These are phyloP conservation scores for Picea glauca DNA, from an alignment of 75 land plant species.

Conservation along the genomic window DNA sequence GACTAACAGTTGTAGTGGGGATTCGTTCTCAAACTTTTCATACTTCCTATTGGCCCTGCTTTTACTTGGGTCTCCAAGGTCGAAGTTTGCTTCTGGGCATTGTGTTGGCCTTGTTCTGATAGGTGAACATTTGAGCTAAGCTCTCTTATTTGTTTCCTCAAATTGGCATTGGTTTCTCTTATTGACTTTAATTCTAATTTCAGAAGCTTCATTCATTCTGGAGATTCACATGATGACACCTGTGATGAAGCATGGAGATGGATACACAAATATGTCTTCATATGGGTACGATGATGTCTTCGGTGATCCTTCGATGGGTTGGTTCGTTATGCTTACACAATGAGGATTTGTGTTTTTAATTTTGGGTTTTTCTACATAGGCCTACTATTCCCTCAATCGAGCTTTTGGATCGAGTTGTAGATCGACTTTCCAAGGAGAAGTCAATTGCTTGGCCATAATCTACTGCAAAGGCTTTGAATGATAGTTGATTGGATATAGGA, in stretches of 20 bases:
- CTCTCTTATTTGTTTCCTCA: conserved; percentile 53
- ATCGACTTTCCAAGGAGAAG: too few relatives aligned
- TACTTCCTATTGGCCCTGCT: conserved; percentile 85
- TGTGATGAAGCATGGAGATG: conserved; percentile 3
- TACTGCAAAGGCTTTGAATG: too few relatives aligned
- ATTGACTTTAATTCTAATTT: conserved; percentile 30
- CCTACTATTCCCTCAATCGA: too few relatives aligned
- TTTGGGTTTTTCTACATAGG: too few relatives aligned
- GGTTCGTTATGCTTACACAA: too few relatives aligned
- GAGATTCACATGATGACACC: conserved; percentile 36
- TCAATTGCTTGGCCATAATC: too few relatives aligned
- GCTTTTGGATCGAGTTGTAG: too few relatives aligned
- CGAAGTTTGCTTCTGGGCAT: conserved; percentile 50
- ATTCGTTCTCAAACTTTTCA: conserved; percentile 71
- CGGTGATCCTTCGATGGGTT: too few relatives aligned
- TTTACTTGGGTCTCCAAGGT: conserved; percentile 41
- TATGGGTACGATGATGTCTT: too few relatives aligned
- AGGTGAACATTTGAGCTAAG: conserved; percentile 34
- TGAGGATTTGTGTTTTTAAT: not conserved
- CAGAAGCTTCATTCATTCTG: conserved; percentile 39
- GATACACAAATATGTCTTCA: too few relatives aligned
- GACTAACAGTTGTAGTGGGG: conserved; percentile 13
- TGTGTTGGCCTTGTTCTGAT: conserved; percentile 54
- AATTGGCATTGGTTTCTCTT: conserved; percentile 47
- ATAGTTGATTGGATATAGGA: too few relatives aligned